Evolutionary conservation across 1,284 basidiomycete genomes (phyloP).

Genomic region (Grifola frondosa): DNA sequence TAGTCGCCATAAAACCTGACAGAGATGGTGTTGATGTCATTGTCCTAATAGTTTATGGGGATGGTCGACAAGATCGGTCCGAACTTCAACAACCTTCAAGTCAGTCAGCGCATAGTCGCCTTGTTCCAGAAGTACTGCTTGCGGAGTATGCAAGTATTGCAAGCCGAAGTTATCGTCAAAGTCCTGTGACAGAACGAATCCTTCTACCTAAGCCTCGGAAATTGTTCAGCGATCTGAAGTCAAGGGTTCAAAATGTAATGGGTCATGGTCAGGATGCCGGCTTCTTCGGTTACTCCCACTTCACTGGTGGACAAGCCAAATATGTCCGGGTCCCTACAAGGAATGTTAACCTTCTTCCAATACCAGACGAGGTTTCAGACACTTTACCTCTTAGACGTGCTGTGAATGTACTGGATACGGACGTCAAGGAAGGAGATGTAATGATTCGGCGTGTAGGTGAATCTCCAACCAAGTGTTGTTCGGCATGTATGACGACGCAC

Average conservation of each 20-base stretch:
- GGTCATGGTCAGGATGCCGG: slow-evolving; percentile 71
- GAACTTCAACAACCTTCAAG: slow-evolving; percentile 55
- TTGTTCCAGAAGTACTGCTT: slow-evolving; percentile 81
- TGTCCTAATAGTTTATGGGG: slow-evolving; percentile 60
- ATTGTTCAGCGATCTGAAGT: slow-evolving; percentile 6
- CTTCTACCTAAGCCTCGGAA: slow-evolving; percentile 47
- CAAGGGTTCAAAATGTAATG: slow-evolving; percentile 60
- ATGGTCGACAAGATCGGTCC: slow-evolving; percentile 65
- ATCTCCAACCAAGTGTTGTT: too few species aligned
- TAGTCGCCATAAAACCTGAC: neutral
- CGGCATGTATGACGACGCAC: neutral
- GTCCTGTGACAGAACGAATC: slow-evolving; percentile 73
- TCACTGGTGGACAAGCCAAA: slow-evolving; percentile 74
- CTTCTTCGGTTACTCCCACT: slow-evolving; percentile 75
- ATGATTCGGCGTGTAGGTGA: slow-evolving; percentile 70
- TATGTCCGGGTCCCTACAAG: slow-evolving; percentile 70
- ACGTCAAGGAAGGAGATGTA: slow-evolving; percentile 62
- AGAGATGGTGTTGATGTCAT: slow-evolving; percentile 1
- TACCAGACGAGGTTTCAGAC: slow-evolving; percentile 67
- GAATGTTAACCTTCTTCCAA: slow-evolving; percentile 67
- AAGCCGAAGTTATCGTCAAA: slow-evolving; percentile 70
- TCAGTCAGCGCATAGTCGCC: slow-evolving; percentile 70
- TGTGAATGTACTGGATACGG: slow-evolving; percentile 69
- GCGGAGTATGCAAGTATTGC: slow-evolving; percentile 75
- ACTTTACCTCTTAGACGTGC: slow-evolving; percentile 69